Evolutionary conservation across 306 rosid species (phyloP).

Genomic region (Carpinus fangiana): DNA sequence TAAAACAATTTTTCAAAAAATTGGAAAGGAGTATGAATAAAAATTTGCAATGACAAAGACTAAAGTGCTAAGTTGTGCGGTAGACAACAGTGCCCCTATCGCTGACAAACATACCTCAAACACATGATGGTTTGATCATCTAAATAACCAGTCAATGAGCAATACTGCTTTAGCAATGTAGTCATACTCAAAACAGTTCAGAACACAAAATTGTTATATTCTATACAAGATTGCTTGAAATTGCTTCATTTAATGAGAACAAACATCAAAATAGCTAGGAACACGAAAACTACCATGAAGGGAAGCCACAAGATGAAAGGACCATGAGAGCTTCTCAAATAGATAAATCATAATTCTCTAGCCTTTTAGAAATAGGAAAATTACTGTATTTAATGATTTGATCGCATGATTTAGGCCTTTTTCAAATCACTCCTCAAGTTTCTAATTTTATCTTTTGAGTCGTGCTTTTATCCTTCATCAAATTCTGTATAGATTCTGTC

Average conservation of each 20-base stretch:
- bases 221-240: not conserved
- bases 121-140: not conserved
- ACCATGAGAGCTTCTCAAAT: not conserved
- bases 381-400: no score
- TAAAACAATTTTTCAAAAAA: not conserved
- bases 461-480: no score
- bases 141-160: not conserved
- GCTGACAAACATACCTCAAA: not conserved
- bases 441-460: no score
- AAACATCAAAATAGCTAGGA: constrained; percentile 1
- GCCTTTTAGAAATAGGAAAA: not conserved
- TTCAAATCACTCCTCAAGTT: no score
- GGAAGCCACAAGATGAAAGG: not conserved
- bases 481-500: no score
- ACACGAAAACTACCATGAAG: not conserved
- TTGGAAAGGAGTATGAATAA: not conserved
- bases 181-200: not conserved
- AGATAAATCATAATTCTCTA: not conserved
- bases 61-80: not conserved
- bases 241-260: not conserved
- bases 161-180: not conserved
- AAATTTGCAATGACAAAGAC: not conserved
- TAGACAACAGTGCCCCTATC: not conserved
- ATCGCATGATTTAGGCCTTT: no score
- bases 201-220: not conserved